These are phyloP conservation scores for Phylloporus rhodoxanthus DNA, from an alignment of 768 basidiomycete species.

Conservation along the genomic window DNA sequence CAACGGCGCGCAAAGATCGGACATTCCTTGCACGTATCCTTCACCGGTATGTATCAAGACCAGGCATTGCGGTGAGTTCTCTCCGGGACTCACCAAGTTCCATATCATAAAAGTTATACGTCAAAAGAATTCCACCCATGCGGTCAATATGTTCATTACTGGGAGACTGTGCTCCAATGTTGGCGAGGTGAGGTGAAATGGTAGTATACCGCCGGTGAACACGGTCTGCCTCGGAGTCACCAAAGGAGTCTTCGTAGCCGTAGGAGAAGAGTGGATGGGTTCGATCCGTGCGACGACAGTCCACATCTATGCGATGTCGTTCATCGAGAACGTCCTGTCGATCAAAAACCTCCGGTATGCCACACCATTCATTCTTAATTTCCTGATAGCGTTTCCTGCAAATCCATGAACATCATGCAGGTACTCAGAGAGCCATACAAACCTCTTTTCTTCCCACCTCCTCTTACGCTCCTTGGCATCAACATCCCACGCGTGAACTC, in stretches of 20 bases:
- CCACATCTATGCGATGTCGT: conserved; percentile 92
- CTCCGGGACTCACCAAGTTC: conserved; percentile 59
- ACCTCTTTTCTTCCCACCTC: conserved; percentile 64
- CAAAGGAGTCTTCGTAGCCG: conserved; percentile 30
- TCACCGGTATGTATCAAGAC: conserved; percentile 15
- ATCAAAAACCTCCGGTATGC: conserved; percentile 75
- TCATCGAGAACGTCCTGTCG: conserved; percentile 80
- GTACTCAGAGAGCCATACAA: conserved; percentile 11
- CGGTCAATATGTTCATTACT: conserved; percentile 89
- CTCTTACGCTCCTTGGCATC: conserved; percentile 54
- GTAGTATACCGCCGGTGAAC: conserved; percentile 52
- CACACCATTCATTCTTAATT: conserved; percentile 78
- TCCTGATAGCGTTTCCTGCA: conserved; percentile 63
- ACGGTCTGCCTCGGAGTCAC: conserved; percentile 50
- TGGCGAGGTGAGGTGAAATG: conserved; percentile 67
- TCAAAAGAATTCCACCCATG: conserved; percentile 79
- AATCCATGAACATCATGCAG: conserved; percentile 7
- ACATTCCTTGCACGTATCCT: conserved; percentile 99
- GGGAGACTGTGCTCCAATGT: conserved; percentile 83
- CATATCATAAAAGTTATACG: conserved; percentile 87
- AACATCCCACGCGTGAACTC: conserved; percentile 76
- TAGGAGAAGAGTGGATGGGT: conserved; percentile 83
- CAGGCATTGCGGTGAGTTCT: not conserved
- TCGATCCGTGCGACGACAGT: conserved; percentile 93
- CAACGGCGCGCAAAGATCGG: conserved; percentile 88